Evolutionary conservation across 768 basidiomycete genomes (phyloP), one percentile per base, ranked within the genome.

Genomic region (Hemileccinum rubropunctum): DNA sequence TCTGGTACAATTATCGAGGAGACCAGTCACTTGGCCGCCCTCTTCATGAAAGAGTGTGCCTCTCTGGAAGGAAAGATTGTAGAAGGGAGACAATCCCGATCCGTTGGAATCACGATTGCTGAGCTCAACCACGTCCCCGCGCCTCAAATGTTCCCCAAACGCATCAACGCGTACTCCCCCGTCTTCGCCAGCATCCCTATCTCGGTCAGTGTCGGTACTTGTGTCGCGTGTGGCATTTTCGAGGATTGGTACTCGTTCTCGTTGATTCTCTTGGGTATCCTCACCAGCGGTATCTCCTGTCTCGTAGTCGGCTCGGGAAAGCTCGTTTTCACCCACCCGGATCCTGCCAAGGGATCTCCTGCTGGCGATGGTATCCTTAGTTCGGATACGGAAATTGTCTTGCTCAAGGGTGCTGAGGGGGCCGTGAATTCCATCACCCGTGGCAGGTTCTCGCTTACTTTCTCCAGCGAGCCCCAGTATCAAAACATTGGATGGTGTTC

Each of bases 201-300:
- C 27, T 30, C 54, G 1, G 55, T 61, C 43, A 69, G 66, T 30
- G 5, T 67, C 11, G 67, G 57, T 14, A 54, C 64, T 1, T 68
- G 67, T 51, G 45, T 56, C 15, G 48, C 60, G 2, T 67, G 63
- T 30, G 71, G 56, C 9, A 33, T 68, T 20, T 63, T 62, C 17
- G 7, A 36, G 1, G 71, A 72, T 27, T 73, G 71, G 71, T 68
- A 51, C 37, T 57, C 55, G 21, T 73, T 69, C 44, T 46, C 63
- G 11, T 47, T 69, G 63, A 71, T 71, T 48, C 57, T 73, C 12
- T 50, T 70, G 35, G 71, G 71, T 4, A 64, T 66, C 32, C 0
- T 72, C 37, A 50, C 64, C 17, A 67, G 52, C 20, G 69, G 71
- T 6, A 44, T 70, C 15, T 54, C 69, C 36, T 71, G 67, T 34